Conservation (phyloP, 192 early-diverging fungal species). For the Cladochytrium replicatum region DNA sequence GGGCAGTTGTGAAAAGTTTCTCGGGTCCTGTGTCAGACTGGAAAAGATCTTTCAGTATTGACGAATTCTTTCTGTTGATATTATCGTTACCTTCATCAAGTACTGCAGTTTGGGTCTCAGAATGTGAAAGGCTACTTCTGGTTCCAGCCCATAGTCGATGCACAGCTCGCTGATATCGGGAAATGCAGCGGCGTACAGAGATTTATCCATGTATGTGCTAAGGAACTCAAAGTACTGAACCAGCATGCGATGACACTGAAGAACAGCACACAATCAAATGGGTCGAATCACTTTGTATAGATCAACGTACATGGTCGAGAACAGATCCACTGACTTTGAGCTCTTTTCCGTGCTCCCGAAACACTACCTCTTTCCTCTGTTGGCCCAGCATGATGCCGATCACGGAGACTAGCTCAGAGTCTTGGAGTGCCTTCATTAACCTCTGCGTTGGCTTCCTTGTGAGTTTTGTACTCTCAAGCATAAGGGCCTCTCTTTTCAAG, state of each 20-base stretch:
- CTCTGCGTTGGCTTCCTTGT: conserved; percentile 39
- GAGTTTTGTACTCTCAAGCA: conserved; percentile 36
- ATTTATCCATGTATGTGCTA: conserved; percentile 33
- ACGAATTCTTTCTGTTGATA: conserved; percentile 5
- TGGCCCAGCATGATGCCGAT: conserved; percentile 56
- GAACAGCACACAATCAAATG: too few species aligned
- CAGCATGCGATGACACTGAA: conserved; percentile 40
- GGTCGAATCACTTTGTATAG: background rate
- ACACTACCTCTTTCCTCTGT: conserved; percentile 39
- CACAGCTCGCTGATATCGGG: conserved; percentile 40
- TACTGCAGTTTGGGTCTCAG: conserved; percentile 45
- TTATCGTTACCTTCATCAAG: conserved; percentile 17
- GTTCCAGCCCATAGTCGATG: conserved; percentile 46
- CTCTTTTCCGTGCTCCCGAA: conserved; percentile 19
- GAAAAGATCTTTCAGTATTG: conserved; percentile 1
- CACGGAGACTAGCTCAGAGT: conserved; percentile 38
- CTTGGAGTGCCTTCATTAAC: conserved; percentile 46
- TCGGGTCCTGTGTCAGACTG: conserved; percentile 2
- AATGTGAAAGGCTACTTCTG: conserved; percentile 54
- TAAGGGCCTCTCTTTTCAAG: conserved; percentile 42
- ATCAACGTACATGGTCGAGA: conserved; percentile 40
- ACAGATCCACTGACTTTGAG: conserved; percentile 49
- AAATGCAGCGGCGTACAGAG: conserved; percentile 32
- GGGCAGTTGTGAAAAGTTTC: too few species aligned
- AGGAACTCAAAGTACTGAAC: conserved; percentile 61